A percentile compares a stretch with the other conserved stretches of the same genome.
Conservation (phyloP, 1,284 basidiomycete species). For the Pseudomicrostroma phylloplanum region DNA sequence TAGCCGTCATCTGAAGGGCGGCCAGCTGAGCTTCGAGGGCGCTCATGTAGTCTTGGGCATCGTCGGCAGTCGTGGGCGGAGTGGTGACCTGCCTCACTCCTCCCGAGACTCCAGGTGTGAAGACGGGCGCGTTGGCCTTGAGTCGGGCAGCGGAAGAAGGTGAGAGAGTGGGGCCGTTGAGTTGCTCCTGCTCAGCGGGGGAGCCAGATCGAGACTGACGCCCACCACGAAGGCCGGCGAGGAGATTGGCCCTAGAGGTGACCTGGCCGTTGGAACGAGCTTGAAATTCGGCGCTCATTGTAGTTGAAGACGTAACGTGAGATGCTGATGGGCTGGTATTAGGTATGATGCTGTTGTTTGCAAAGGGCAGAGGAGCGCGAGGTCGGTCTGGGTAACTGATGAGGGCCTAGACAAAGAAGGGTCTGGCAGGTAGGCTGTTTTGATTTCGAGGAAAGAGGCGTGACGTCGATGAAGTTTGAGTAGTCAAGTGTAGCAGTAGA, state of each 20-base stretch:
- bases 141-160: conserved; percentile 14
- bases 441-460: too few relatives aligned
- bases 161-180: conserved; percentile 6
- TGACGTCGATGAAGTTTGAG: too few relatives aligned
- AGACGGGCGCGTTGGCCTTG: conserved; percentile 25
- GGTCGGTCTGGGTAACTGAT: too few relatives aligned
- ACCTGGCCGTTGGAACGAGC: background rate
- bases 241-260: conserved; percentile 23
- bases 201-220: conserved; percentile 29
- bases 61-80: conserved; percentile 14
- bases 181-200: conserved; percentile 6
- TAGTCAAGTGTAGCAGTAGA: too few relatives aligned
- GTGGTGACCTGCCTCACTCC: background rate
- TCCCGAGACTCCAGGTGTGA: conserved; percentile 15
- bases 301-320: too few relatives aligned
- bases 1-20: conserved; percentile 25
- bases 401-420: too few relatives aligned
- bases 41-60: conserved; percentile 14
- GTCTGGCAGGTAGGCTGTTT: too few relatives aligned
- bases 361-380: too few relatives aligned
- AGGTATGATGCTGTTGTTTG: too few relatives aligned
- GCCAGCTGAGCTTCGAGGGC: conserved; percentile 34
- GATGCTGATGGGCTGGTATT: too few relatives aligned
- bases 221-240: conserved; percentile 33
- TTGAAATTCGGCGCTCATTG: background rate